phyloP scores from a whole-genome alignment of 495 filamentous ascomycete species.

The Trichoderma virens region DNA sequence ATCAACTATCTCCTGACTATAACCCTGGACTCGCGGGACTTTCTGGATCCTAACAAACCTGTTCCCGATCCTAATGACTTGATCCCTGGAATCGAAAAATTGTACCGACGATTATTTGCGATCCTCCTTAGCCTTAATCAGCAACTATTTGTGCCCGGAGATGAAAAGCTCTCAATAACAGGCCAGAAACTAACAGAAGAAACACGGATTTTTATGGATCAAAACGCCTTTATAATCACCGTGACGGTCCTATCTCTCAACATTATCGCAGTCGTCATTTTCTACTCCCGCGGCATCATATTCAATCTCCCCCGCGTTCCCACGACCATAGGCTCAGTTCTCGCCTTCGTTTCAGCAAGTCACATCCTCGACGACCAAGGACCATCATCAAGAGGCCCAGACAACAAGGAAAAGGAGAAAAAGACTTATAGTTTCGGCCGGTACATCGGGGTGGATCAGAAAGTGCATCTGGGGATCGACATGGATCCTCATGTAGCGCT shows the following conservation, averaged over 20 bases:
- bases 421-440: constrained; percentile 32
- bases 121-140: constrained; percentile 24
- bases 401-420: too few relatives aligned
- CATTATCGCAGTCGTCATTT: constrained; percentile 24
- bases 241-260: constrained; percentile 26
- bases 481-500: background rate
- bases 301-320: constrained; percentile 31
- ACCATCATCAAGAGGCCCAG: background rate
- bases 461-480: constrained; percentile 37
- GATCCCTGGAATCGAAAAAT: constrained; percentile 13
- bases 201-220: constrained; percentile 32
- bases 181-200: background rate
- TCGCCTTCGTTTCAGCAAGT: constrained; percentile 25
- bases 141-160: constrained; percentile 19
- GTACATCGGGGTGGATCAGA: constrained; percentile 35
- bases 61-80: constrained; percentile 19
- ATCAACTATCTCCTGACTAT: constrained; percentile 26
- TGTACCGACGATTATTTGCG: constrained; percentile 29
- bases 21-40: constrained; percentile 12
- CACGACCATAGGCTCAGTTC: constrained; percentile 30
- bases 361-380: background rate
- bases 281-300: constrained; percentile 24
- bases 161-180: background rate
- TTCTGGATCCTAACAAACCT: constrained; percentile 25
- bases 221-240: constrained; percentile 23